Conservation (phyloP, 495 filamentous ascomycete species). For the Trichodelitschia bisporula region DNA sequence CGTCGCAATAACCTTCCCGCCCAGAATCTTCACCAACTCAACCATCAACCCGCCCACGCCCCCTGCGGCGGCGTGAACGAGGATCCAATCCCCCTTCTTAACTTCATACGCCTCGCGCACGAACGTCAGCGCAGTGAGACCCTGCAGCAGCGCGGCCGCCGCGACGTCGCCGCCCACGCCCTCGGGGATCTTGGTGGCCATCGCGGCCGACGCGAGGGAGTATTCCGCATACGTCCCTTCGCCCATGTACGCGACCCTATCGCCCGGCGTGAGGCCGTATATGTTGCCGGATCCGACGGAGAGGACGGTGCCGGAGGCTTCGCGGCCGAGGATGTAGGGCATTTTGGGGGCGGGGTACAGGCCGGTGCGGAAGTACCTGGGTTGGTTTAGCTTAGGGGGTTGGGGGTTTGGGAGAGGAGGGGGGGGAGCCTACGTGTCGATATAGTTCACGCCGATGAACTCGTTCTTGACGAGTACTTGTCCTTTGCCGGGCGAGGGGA, state of each 20-base stretch:
- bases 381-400: conserved; percentile 3
- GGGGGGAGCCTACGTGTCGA: conserved; percentile 33
- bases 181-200: conserved; percentile 38
- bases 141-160: conserved; percentile 52
- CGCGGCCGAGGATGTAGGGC: conserved; percentile 64
- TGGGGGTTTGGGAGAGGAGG: background rate
- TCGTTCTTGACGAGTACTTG: conserved; percentile 71
- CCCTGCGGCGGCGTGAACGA: conserved; percentile 79
- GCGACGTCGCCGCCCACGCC: conserved; percentile 33
- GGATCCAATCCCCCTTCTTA: conserved; percentile 54
- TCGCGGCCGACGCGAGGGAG: conserved; percentile 30
- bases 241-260: conserved; percentile 21
- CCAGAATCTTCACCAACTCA: conserved; percentile 47
- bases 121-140: conserved; percentile 64
- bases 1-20: conserved; percentile 65
- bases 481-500: conserved; percentile 43
- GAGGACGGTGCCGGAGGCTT: conserved; percentile 43
- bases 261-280: conserved; percentile 7
- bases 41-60: conserved; percentile 61
- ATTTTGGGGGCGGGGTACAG: conserved; percentile 47
- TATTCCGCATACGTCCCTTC: conserved; percentile 54
- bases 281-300: conserved; percentile 18
- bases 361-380: conserved; percentile 71
- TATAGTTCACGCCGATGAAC: conserved; percentile 72
- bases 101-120: conserved; percentile 55